Conservation (phyloP, 495 filamentous ascomycete genomes). For the Cetradonia linearis region DNA sequence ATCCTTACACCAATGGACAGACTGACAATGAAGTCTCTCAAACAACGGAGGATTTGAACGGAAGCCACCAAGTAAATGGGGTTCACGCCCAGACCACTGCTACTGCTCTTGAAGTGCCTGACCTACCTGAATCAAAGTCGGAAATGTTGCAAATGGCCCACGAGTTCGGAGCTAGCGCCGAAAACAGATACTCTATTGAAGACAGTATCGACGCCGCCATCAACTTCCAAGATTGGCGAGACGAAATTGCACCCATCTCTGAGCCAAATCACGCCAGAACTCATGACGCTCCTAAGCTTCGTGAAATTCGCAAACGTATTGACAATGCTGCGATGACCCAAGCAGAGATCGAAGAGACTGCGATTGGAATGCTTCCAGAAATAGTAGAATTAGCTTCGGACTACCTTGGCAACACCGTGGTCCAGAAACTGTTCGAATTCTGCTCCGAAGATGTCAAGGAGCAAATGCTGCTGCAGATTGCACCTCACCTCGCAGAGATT, state of each 20-base stretch:
- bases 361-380: constrained; percentile 85
- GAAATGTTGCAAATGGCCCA: constrained; percentile 81
- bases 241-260: constrained; percentile 80
- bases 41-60: constrained; percentile 33
- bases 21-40: constrained; percentile 30
- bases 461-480: constrained; percentile 78
- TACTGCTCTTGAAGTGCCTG: constrained; percentile 54
- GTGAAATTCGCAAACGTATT: constrained; percentile 94
- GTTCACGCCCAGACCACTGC: constrained; percentile 34
- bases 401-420: constrained; percentile 97
- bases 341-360: constrained; percentile 85
- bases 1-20: constrained; percentile 55
- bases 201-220: constrained; percentile 67
- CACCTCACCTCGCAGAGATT: constrained; percentile 89
- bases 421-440: constrained; percentile 94
- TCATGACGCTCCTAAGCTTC: constrained; percentile 89
- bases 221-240: constrained; percentile 55
- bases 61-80: constrained; percentile 30
- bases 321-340: constrained; percentile 82
- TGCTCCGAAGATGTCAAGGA: constrained; percentile 86
- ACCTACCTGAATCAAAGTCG: constrained; percentile 60
- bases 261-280: constrained; percentile 85
- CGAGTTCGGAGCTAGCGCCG: constrained; percentile 79
- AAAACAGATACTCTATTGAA: constrained; percentile 63
- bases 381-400: constrained; percentile 90